Base-by-base conservation (phyloP, 805 yeast species). In the Saccharomycopsis sp. region DNA sequence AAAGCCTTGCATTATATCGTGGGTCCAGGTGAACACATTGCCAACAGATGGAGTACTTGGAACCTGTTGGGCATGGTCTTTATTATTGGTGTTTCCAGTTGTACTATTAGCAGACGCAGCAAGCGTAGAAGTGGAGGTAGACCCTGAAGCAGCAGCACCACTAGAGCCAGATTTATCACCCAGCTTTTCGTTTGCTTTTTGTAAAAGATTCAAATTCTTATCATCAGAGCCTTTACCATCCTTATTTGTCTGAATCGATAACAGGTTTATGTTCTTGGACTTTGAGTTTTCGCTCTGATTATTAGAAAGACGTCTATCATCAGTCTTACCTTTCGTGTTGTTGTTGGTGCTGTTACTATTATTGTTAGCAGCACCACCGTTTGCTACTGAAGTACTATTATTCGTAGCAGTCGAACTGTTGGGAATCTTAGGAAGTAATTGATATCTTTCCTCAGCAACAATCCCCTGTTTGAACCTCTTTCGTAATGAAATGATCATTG, bases 1-100 rank as follows among this genome's bases (percentile, higher is more conserved):
- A 57, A 89, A 80, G 2, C 94, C 96, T 66, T 86, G 91, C 56
- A 86, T 79, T 17, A 94, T 89, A 68, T 94, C 98, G 70, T 92
- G 97, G 22, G 96, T 89, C 93, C 97, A 91, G 64, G 86, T 86
- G 34, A 84, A 79, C 38, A 89, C 79, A 64, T 81, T 82, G 57
- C 69, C 69, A 15, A 63, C 60, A 62, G 35, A 19, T 41, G 42
- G 47, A 62, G 65, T n/a, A 65, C 70, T 53, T 14, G 20, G 34
- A 19, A 20, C 44, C 22, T 24, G 44, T n/a, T 2, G 44, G 19
- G 41, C 20, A n/a, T 52, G 54, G n/a, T 24, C 22, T 22, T n/a
- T 2, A 17, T 23, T 50, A n/a, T 34, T 34, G 15, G 34, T n/a
- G n/a, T 53, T 25, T 29, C 38, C 38, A 3, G 24, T 17, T 3